A percentile compares a stretch with the other conserved stretches of the same genome.
These are phyloP conservation scores for Kluyveromyces siamensis DNA, from an alignment of 805 yeast genomes.

Conservation along the genomic window DNA sequence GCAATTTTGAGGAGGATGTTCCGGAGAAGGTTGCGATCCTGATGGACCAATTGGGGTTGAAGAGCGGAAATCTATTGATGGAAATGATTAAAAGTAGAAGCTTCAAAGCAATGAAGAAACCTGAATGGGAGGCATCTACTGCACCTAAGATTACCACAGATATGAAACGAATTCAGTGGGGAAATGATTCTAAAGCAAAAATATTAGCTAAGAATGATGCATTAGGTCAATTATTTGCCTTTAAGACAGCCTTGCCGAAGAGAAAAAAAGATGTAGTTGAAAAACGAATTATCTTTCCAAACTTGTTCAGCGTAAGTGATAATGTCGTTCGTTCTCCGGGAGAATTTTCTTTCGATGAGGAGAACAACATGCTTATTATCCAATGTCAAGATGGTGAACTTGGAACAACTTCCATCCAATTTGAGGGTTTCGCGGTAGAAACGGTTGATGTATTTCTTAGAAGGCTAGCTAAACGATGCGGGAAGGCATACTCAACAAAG, in stretches of 20 bases:
- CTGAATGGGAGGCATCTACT: constrained; percentile 22
- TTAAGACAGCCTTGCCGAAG: constrained; percentile 28
- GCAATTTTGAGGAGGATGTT: constrained; percentile 38
- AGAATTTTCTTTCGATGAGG: constrained; percentile 20
- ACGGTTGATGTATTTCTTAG: constrained; percentile 35
- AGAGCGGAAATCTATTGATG: constrained; percentile 54
- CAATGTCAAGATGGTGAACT: constrained; percentile 39
- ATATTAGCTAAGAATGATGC: constrained; percentile 39
- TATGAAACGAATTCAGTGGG: constrained; percentile 43
- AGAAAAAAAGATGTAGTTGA: constrained; percentile 28
- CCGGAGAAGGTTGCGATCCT: constrained; percentile 26
- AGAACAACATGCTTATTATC: constrained; percentile 26
- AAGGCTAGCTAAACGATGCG: constrained; percentile 38
- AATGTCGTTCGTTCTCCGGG: constrained; percentile 16
- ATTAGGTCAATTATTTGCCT: constrained; percentile 48
- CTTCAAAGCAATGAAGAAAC: neutral
- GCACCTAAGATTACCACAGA: constrained; percentile 47
- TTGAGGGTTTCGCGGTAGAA: constrained; percentile 48
- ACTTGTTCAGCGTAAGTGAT: constrained; percentile 17
- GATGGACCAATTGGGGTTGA: constrained; percentile 40
- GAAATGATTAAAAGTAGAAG: constrained; percentile 7
- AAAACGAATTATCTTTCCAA: constrained; percentile 43
- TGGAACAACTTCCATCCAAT: constrained; percentile 32
- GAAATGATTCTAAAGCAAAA: constrained; percentile 24
- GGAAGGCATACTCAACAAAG: constrained; percentile 3